phyloP scores from a whole-genome alignment of 305 asterid genomes.

The Fraxinus sp. region DNA sequence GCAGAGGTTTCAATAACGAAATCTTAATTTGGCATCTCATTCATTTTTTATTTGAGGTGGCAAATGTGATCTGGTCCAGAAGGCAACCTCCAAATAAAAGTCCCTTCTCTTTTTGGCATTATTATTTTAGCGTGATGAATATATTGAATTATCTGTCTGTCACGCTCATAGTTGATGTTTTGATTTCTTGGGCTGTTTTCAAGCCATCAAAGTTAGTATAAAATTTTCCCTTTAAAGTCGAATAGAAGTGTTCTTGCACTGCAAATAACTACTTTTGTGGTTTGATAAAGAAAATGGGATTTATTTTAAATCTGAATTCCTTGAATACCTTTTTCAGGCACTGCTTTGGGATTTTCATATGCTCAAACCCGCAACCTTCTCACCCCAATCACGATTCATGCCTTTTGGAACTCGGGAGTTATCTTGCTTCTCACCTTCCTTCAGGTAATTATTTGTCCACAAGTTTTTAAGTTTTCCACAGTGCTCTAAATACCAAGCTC shows the following conservation, averaged over 20 bases:
- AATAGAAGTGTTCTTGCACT: neutral
- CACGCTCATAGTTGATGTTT: neutral
- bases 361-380: conserved; percentile 92
- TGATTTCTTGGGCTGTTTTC: neutral
- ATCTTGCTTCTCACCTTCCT: conserved; percentile 84
- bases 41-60: neutral
- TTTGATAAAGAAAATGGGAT: neutral
- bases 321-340: conserved; percentile 42
- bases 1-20: neutral
- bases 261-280: neutral
- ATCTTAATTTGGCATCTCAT: neutral
- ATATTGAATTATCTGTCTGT: neutral
- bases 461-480: neutral
- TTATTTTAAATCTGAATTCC: neutral
- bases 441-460: conserved; percentile 46
- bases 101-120: neutral
- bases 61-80: neutral
- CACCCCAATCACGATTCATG: conserved; percentile 80
- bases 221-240: neutral
- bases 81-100: neutral
- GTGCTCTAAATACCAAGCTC: neutral
- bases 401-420: conserved; percentile 93
- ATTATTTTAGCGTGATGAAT: neutral
- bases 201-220: neutral
- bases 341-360: conserved; percentile 77